Evolutionary conservation across 495 filamentous ascomycete genomes (phyloP).

Genomic region (Lophium mytilinum): DNA sequence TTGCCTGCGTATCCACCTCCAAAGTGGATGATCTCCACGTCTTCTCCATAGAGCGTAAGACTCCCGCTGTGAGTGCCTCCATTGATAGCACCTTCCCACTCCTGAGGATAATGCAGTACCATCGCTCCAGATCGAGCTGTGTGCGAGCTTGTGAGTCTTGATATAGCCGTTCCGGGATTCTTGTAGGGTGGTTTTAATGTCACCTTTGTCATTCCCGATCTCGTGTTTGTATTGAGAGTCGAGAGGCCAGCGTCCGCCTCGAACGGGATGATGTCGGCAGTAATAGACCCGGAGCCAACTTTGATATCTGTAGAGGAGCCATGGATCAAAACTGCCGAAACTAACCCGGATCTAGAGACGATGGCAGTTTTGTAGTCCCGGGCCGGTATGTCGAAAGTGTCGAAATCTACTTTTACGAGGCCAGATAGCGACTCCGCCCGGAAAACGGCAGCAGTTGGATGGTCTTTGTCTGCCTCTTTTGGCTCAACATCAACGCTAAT

Average conservation of each 20-base stretch:
- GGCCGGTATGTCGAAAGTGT: conserved; percentile 18
- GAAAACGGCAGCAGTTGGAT: conserved; percentile 23
- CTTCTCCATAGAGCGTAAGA: conserved; percentile 16
- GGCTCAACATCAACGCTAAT: conserved; percentile 28
- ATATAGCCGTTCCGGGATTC: conserved; percentile 7
- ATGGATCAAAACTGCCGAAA: conserved; percentile 29
- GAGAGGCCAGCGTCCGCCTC: conserved; percentile 6
- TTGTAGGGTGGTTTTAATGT: conserved; percentile 16
- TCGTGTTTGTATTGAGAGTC: conserved; percentile 17
- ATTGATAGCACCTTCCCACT: conserved; percentile 28
- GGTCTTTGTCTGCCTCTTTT: conserved; percentile 8
- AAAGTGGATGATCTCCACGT: conserved; percentile 15
- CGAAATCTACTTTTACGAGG: conserved; percentile 22
- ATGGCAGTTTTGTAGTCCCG: conserved; percentile 28
- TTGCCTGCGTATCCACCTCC: conserved; percentile 1
- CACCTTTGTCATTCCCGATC: conserved; percentile 20
- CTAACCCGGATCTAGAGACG: conserved; percentile 14
- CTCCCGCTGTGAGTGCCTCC: conserved; percentile 11
- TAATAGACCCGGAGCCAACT: conserved; percentile 22
- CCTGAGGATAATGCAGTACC: conserved; percentile 28
- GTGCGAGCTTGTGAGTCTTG: conserved; percentile 22
- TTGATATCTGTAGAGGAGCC: conserved; percentile 20
- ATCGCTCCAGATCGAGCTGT: conserved; percentile 20
- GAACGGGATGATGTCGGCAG: conserved; percentile 24
- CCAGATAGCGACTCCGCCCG: conserved; percentile 17